These are phyloP conservation scores for Chaetomium olivaceum DNA, from an alignment of 2,329 filamentous ascomycete species.

Conservation along the genomic window DNA sequence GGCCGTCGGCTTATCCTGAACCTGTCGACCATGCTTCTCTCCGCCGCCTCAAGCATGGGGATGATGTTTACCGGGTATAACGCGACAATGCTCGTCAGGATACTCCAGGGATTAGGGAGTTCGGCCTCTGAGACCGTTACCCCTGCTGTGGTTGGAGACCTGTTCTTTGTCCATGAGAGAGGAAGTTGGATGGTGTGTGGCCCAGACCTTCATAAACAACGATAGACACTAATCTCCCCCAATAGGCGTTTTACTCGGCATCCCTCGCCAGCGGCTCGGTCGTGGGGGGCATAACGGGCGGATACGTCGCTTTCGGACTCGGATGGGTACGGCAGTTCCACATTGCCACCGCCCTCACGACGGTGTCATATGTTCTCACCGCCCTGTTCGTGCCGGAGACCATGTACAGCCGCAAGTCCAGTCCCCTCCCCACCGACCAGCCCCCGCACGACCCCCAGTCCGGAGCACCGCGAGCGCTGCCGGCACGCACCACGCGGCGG, in stretches of 20 bases:
- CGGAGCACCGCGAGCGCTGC: too few relatives aligned
- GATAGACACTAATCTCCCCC: not conserved
- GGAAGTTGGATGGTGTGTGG: slow-evolving; percentile 39
- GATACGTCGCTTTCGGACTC: slow-evolving; percentile 39
- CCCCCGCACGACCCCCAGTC: slow-evolving; percentile 2
- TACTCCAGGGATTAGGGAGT: slow-evolving; percentile 40
- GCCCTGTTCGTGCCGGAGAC: slow-evolving; percentile 42
- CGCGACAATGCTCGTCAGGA: slow-evolving; percentile 35
- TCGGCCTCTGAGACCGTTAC: slow-evolving; percentile 40
- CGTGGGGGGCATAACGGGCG: slow-evolving; percentile 40
- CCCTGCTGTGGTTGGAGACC: slow-evolving; percentile 40
- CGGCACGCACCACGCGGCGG: too few relatives aligned
- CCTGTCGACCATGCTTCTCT: slow-evolving; percentile 31
- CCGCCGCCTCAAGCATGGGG: slow-evolving; percentile 33
- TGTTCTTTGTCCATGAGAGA: slow-evolving; percentile 42
- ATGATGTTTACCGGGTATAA: slow-evolving; percentile 26
- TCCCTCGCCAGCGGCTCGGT: slow-evolving; percentile 38
- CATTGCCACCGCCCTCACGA: slow-evolving; percentile 37
- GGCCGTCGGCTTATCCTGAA: slow-evolving; percentile 40
- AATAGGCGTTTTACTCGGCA: slow-evolving; percentile 39
- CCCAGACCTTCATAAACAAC: not conserved
- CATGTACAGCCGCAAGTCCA: slow-evolving; percentile 32
- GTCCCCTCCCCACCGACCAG: slow-evolving; percentile 5
- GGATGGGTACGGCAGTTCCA: slow-evolving; percentile 41
- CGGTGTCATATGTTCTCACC: slow-evolving; percentile 30